Base-by-base conservation (phyloP, 768 basidiomycete species). In the Tephrocybe sp. region DNA sequence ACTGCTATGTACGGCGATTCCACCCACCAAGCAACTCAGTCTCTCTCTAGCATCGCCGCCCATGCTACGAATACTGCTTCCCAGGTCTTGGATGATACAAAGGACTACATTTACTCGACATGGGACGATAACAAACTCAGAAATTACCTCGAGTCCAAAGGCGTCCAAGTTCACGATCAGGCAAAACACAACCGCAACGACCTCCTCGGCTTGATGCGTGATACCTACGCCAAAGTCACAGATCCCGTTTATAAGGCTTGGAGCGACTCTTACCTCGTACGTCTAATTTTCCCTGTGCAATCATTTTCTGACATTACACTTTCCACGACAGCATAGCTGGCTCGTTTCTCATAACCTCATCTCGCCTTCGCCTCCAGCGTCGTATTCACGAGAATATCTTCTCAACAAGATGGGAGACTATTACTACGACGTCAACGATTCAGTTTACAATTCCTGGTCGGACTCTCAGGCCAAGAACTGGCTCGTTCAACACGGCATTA, bases 21-120 rank as follows among this genome's bases (percentile, higher is more conserved):
- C 1, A 58, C 65, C 1, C 58, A 69, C 26, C 70, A 75, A 43
- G 68, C 73, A 4, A 69, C 71, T 13, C 63, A 70, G 55, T 72
- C 69, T 32, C 58, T 69, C 13, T 70, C 74, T 8, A 77, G 68
- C 41, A 46, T 75, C 1, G 72, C 69, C 12, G 71, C 80, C 0
- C 77, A 82, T 51, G 81, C 84, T 2, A 80, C 84, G 1, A 68
- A 75, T 13, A 74, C 77, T 2, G 79, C 73, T 9, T 66, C 64
- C 7, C 69, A 73, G 19, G 70, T 69, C 22, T 64, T 92, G 18
- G 87, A 94, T 53, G 81, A 88, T 51, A 66, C 83, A 25, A 90
- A 84, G 64, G 94, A 98, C 64, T 95, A 93, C 58, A 69, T 94
- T 15, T 96, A 89, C 66, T 92, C 89, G 0, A 81, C 87, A 0